Conservation (phyloP, 2,329 filamentous ascomycete genomes). For the Ceratocystis alfenasii region DNA sequence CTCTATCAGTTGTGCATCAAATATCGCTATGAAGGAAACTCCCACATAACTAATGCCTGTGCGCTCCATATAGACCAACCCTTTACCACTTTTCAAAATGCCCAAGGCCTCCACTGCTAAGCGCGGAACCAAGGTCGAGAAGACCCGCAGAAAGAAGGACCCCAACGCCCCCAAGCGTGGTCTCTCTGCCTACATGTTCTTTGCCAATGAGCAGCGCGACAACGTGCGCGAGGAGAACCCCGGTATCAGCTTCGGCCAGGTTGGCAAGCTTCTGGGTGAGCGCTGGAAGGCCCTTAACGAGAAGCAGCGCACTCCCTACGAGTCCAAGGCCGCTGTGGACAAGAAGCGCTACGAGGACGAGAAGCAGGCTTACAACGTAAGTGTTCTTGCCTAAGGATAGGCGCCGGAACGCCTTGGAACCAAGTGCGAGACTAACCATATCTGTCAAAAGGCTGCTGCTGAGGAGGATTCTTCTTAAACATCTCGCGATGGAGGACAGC, state of each 20-base stretch:
- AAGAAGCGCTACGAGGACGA: slow-evolving; percentile 99
- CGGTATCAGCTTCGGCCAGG: slow-evolving; percentile 92
- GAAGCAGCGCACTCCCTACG: slow-evolving; percentile 85
- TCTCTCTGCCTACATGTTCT: slow-evolving; percentile 99
- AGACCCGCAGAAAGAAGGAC: slow-evolving; percentile 56
- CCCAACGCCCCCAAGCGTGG: slow-evolving; percentile 98
- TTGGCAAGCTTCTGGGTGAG: slow-evolving; percentile 96
- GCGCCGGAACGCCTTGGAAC: neutral
- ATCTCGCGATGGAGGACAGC: neutral
- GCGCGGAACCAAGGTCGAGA: slow-evolving; percentile 43
- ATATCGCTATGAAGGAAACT: too few relatives aligned
- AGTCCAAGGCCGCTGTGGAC: slow-evolving; percentile 89
- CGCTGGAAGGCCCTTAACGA: slow-evolving; percentile 95
- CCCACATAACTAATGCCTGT: too few relatives aligned
- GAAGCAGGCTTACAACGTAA: slow-evolving; percentile 86
- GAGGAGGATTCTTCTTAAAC: slow-evolving; percentile 26
- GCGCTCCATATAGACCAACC: neutral
- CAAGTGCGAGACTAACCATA: too few relatives aligned
- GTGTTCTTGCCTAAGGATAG: slow-evolving; percentile 27
- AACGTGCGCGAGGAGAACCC: slow-evolving; percentile 98
- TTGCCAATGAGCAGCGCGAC: slow-evolving; percentile 97
- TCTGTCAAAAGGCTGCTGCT: slow-evolving; percentile 22
- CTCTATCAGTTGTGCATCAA: too few relatives aligned
- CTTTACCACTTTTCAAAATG: slow-evolving; percentile 35
- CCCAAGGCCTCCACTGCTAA: slow-evolving; percentile 45